Percentiles rank a stretch among this genome's conserved stretches.
Evolutionary conservation across 495 filamentous ascomycete species (phyloP).

Genomic region (Margaritispora aquatica): DNA sequence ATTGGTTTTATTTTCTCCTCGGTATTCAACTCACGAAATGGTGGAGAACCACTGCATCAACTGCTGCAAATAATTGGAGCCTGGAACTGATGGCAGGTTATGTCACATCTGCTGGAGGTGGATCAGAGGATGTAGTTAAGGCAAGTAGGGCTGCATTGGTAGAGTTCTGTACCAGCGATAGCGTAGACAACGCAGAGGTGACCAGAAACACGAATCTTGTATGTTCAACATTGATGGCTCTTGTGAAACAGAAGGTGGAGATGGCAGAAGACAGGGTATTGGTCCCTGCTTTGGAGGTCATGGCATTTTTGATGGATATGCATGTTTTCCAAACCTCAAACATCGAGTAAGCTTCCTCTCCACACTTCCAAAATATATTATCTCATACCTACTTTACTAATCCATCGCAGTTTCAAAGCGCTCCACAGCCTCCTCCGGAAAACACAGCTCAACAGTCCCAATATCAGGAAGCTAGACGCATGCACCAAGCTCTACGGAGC

Average conservation of each 20-base stretch:
- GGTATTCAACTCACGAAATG: constrained; percentile 25
- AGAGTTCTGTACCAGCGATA: constrained; percentile 30
- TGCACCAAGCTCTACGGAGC: constrained; percentile 72
- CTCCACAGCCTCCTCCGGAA: constrained; percentile 49
- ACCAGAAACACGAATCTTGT: constrained; percentile 25
- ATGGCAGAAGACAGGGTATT: constrained; percentile 56
- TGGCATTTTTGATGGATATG: constrained; percentile 52
- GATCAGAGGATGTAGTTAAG: constrained; percentile 74
- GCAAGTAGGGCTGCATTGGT: constrained; percentile 66
- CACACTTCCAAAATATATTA: background rate
- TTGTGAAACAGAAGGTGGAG: constrained; percentile 39
- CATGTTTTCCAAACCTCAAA: constrained; percentile 18
- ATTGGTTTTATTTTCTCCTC: constrained; percentile 47
- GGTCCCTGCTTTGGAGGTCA: constrained; percentile 67
- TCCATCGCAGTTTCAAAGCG: constrained; percentile 35
- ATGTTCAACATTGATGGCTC: constrained; percentile 33
- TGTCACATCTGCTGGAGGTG: constrained; percentile 75
- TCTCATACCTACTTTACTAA: background rate
- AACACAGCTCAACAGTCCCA: constrained; percentile 54
- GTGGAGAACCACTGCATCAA: background rate
- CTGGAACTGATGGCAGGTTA: constrained; percentile 61
- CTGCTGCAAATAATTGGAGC: constrained; percentile 1
- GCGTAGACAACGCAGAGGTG: constrained; percentile 3
- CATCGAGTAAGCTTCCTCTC: constrained; percentile 2
- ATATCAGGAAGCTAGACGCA: constrained; percentile 70